Percentiles rank a stretch among this genome's conserved stretches.
Conservation (phyloP, 257 asterid genomes). For the Capsicum pubescens region DNA sequence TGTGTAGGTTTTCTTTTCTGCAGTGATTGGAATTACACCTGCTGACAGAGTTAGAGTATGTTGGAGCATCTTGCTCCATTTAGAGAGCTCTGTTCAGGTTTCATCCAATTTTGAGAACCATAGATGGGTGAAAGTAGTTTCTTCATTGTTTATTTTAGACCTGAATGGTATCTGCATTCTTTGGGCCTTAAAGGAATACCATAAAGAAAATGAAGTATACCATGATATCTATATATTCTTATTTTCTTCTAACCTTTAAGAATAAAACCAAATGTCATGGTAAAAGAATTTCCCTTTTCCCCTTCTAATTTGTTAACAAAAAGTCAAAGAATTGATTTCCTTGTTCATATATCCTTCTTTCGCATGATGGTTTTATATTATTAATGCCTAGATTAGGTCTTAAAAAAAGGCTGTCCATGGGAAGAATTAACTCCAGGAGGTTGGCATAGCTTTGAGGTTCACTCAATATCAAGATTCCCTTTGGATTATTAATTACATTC, state of each 20-base stretch:
- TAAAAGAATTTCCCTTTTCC: neutral
- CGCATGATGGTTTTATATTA: neutral
- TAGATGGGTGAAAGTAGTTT: constrained; percentile 8
- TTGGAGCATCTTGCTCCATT: neutral
- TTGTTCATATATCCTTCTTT: neutral
- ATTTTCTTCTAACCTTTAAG: neutral
- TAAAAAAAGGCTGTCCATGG: no score
- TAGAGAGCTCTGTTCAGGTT: constrained; percentile 4
- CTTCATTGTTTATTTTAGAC: neutral
- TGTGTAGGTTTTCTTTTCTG: constrained; percentile 15
- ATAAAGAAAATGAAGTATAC: constrained; percentile 5
- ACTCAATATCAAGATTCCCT: no score
- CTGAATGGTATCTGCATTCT: neutral
- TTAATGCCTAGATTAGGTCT: no score
- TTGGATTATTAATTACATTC: no score
- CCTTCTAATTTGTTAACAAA: neutral
- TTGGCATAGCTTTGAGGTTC: no score
- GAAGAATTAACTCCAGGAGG: no score
- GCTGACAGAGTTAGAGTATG: neutral
- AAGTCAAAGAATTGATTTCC: constrained; percentile 3
- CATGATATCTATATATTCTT: neutral
- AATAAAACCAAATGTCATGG: neutral
- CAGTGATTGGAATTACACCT: neutral
- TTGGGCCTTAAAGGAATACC: neutral
- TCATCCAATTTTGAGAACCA: constrained; percentile 2